phyloP scores from a whole-genome alignment of 176 grass and related monocot genomes.

The Oryza nivara region DNA sequence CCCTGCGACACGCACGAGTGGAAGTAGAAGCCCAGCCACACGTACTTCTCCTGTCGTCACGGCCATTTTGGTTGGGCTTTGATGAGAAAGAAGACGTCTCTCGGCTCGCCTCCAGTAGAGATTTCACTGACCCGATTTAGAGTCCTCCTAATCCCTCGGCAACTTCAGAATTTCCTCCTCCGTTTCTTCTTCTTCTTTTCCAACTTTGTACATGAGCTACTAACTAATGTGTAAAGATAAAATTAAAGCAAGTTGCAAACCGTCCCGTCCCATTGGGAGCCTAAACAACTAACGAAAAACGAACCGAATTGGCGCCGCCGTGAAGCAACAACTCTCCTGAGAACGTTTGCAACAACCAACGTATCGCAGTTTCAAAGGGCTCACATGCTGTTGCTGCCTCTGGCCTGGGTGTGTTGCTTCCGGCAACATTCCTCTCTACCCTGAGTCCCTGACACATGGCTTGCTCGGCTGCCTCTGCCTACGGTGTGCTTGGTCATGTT shows the following conservation, averaged over 20 bases:
- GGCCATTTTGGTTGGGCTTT: constrained; percentile 34
- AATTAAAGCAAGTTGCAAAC: constrained; percentile 18
- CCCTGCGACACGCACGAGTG: constrained; percentile 70
- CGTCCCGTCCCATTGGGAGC: not conserved
- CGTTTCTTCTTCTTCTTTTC: not conserved
- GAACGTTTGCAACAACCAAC: not conserved
- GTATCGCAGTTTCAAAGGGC: constrained; percentile 18
- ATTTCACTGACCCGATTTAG: constrained; percentile 27
- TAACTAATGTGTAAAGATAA: constrained; percentile 39
- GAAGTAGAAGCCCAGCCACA: constrained; percentile 34
- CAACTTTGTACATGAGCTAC: constrained; percentile 44
- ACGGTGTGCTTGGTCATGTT: not conserved
- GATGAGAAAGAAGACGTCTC: constrained; percentile 1
- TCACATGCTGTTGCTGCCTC: constrained; percentile 17
- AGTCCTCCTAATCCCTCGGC: constrained; percentile 11
- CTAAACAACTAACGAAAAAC: not conserved
- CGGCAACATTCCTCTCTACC: not conserved
- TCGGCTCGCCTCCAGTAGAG: not conserved
- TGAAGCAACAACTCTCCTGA: constrained; percentile 27
- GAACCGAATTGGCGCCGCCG: not conserved
- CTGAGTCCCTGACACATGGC: no score
- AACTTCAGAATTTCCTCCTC: not conserved
- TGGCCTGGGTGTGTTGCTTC: constrained; percentile 17
- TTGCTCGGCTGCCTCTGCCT: not conserved
- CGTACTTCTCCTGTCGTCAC: not conserved